These are phyloP conservation scores for Xylaria castorea DNA, from an alignment of 495 filamentous ascomycete species.

Conservation along the genomic window DNA sequence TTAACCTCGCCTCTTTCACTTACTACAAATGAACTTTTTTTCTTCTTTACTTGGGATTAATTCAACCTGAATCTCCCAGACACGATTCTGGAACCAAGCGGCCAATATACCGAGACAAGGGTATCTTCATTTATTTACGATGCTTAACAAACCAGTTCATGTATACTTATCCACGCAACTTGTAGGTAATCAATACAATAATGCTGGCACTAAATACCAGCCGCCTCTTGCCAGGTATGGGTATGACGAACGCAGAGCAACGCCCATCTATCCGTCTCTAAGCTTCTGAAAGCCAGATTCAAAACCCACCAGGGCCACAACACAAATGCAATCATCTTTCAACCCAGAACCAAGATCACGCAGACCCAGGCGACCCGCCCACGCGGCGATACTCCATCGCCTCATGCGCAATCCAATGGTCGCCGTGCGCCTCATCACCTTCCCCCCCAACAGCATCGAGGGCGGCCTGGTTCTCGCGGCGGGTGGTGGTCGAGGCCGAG, in stretches of 20 bases:
- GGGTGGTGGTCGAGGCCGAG: no score
- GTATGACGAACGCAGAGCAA: not conserved
- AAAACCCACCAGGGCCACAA: not conserved
- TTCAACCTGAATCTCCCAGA: no score
- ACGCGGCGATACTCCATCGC: slow-evolving; percentile 26
- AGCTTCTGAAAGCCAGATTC: not conserved
- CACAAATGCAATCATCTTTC: not conserved
- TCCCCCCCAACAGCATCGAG: not conserved
- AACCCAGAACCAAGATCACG: not conserved
- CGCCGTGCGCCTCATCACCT: not conserved
- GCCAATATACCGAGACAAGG: no score
- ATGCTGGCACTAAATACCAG: not conserved
- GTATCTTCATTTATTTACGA: no score
- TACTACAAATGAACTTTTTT: not conserved
- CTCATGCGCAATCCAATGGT: slow-evolving; percentile 22
- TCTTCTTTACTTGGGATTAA: not conserved
- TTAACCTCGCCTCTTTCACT: not conserved
- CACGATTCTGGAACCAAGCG: no score
- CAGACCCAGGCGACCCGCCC: not conserved
- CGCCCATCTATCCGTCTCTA: not conserved
- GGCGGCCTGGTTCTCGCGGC: no score
- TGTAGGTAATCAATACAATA: not conserved
- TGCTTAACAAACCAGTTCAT: not conserved
- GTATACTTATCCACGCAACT: not conserved
- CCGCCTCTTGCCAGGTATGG: not conserved